A percentile compares a stretch with the other conserved stretches of the same genome.
These are phyloP conservation scores for Pseudoscleropodium purum DNA, from an alignment of 225 moss, liverwort and hornwort genomes.

Conservation along the genomic window DNA sequence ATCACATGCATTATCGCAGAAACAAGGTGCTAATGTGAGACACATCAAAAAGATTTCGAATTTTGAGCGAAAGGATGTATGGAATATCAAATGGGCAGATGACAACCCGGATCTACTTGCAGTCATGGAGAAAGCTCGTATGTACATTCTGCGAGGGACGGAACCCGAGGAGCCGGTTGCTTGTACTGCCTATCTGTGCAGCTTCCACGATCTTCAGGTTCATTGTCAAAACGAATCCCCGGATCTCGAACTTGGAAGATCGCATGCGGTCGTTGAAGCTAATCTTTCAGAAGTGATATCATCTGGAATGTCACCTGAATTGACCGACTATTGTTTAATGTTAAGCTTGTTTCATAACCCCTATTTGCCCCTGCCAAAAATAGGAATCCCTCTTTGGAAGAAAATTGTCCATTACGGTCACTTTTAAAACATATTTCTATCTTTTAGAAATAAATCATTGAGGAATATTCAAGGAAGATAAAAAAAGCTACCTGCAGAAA, in stretches of 20 bases:
- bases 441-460: background rate
- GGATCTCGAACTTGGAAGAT: background rate
- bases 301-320: background rate
- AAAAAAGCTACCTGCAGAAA: background rate
- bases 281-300: background rate
- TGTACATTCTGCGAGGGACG: slow-evolving; percentile 90
- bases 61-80: slow-evolving; percentile 89
- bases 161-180: slow-evolving; percentile 94
- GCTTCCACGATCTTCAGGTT: slow-evolving; percentile 84
- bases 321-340: background rate
- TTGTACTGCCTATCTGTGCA: slow-evolving; percentile 83
- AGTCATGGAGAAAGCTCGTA: slow-evolving; percentile 90
- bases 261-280: background rate
- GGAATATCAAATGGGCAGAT: slow-evolving; percentile 96
- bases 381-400: background rate
- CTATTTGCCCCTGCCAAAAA: background rate
- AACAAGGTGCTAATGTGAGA: slow-evolving; percentile 4
- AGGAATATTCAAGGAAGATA: background rate
- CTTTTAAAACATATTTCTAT: background rate
- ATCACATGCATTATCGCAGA: slow-evolving; percentile 2
- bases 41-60: slow-evolving; percentile 31
- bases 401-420: background rate
- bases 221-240: background rate
- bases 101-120: slow-evolving; percentile 88
- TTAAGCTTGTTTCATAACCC: background rate